Base-by-base conservation (phyloP, 331 rosid genomes). In the Malus hybrid region DNA sequence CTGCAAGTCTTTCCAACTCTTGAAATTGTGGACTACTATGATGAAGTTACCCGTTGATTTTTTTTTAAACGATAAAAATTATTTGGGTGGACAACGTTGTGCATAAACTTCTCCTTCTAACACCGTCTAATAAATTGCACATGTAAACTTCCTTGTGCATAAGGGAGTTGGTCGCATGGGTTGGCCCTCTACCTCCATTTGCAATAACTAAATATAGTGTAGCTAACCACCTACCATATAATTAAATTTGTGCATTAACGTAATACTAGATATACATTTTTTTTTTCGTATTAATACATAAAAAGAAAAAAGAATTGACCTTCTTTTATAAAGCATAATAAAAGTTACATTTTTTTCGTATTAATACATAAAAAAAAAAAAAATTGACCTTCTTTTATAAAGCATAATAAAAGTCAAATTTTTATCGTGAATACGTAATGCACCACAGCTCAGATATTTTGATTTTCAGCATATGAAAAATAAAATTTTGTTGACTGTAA, bases 401-500 rank as follows among this genome's bases (percentile, higher is more conserved):
- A 36, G 2, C 3, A 39, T 39, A 39, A 42, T 42, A 10, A 10
- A 10, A 57, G 12, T 57, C 0, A 15, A 57, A 57, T 9, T 57
- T 20, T 59, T 59, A 20, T 22, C 3, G 64, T 59, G 3, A 10
- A n/a, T 59, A 22, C 0, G 7, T 27, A 10, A 3, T 6, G 16
- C 31, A 62, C 0, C 66, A 61, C 34, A 3, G 14, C 8, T 6
- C 2, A 32, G 16, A 27, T 12, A 27, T 10, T 22, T 59, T 22
- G 28, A 22, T 28, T 48, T 3, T 31, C 22, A 12, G 15, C 16
- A 70, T 44, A 72, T 71, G 77, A 86, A 68, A 72, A 50, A 54
- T 44, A 28, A 69, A 42, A 2, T 42, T 42, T 7, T 24, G 5
- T 73, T 52, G 83, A 81, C 33, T 70, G 66, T 28, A 46, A 83